A percentile compares a stretch with the other conserved stretches of the same genome.
phyloP scores from a whole-genome alignment of 306 rosid genomes.

The Hippophae tibetana region DNA sequence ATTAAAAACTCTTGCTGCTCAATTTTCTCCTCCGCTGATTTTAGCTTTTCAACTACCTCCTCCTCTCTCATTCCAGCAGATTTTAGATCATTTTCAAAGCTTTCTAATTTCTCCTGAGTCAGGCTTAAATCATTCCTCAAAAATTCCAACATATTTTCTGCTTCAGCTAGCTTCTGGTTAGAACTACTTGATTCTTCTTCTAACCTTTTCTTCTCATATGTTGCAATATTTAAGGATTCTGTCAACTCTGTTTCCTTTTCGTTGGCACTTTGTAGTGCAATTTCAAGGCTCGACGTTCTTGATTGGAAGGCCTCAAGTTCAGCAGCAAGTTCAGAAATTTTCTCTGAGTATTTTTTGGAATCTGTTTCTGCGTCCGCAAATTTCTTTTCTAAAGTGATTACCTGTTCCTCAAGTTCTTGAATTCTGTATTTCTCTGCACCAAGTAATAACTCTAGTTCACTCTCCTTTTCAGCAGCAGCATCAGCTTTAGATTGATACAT shows the following conservation, averaged over 20 bases:
- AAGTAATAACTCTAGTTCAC: conserved; percentile 75
- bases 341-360: conserved; percentile 38
- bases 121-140: conserved; percentile 63
- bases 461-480: conserved; percentile 51
- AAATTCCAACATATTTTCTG: conserved; percentile 58
- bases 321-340: conserved; percentile 43
- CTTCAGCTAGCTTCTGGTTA: conserved; percentile 56
- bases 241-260: conserved; percentile 52
- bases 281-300: conserved; percentile 50
- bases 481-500: conserved; percentile 60
- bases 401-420: conserved; percentile 83
- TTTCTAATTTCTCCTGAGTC: conserved; percentile 58
- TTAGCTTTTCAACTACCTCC: conserved; percentile 50
- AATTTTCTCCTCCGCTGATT: conserved; percentile 55
- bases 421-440: conserved; percentile 85
- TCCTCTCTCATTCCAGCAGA: conserved; percentile 49
- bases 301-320: conserved; percentile 72
- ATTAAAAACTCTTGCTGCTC: conserved; percentile 40
- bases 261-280: conserved; percentile 38
- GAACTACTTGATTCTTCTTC: conserved; percentile 48
- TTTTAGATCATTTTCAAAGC: conserved; percentile 51
- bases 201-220: conserved; percentile 55
- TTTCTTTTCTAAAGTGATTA: conserved; percentile 51
- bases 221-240: conserved; percentile 39
- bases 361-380: conserved; percentile 45